Evolutionary conservation across 352 stramenopile genomes (phyloP).

Genomic region (Lagenidium giganteum): DNA sequence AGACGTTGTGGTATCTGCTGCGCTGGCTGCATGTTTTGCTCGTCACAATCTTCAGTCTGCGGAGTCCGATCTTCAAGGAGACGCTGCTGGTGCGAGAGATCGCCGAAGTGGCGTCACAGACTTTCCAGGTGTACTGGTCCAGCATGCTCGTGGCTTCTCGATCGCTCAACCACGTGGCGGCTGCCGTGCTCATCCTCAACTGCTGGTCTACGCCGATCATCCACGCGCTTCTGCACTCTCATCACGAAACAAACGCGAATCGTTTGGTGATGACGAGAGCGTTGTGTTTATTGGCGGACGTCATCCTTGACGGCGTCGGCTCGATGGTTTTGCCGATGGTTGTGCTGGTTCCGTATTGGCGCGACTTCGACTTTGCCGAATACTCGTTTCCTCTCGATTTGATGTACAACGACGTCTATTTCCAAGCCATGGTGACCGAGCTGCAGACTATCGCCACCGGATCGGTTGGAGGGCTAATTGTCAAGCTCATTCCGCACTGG

Average conservation of each 20-base stretch:
- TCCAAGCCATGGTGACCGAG: neutral
- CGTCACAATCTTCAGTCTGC: constrained; percentile 21
- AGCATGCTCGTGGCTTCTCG: constrained; percentile 16
- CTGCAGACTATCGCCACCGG: neutral
- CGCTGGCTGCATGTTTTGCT: too few species aligned
- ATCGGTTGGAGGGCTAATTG: neutral
- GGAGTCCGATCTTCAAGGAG: constrained; percentile 15
- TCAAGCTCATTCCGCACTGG: neutral
- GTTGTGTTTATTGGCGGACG: too few species aligned
- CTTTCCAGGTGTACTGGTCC: constrained; percentile 21
- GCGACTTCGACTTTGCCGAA: too few species aligned
- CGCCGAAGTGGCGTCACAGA: constrained; percentile 19
- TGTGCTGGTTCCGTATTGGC: too few species aligned
- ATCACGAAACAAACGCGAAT: too few species aligned
- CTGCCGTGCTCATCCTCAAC: constrained; percentile 18
- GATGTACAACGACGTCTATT: neutral
- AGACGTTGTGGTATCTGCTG: too few species aligned
- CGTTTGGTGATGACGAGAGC: too few species aligned
- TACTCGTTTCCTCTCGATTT: neutral
- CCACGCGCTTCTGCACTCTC: too few species aligned
- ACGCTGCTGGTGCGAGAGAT: constrained; percentile 18
- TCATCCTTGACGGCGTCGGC: too few species aligned
- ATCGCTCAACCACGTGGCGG: constrained; percentile 26
- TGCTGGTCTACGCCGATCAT: constrained; percentile 16
- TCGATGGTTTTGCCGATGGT: too few species aligned